Base-by-base conservation (phyloP, 2,329 filamentous ascomycete genomes). In the Anthostomella pinea region DNA sequence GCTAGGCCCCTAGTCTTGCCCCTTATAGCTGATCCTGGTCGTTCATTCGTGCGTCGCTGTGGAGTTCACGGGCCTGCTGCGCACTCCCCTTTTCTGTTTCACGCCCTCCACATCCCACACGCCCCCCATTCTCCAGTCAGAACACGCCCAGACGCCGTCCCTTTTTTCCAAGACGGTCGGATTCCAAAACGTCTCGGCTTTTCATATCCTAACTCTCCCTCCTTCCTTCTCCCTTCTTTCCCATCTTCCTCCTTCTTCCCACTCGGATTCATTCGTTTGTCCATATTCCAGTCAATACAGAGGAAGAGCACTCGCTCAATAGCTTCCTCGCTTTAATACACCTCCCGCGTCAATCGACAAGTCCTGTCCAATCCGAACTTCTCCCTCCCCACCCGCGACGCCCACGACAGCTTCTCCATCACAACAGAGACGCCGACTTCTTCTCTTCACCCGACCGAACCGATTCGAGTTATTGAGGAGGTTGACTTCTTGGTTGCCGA, bases 191-290 rank as follows among this genome's bases (percentile, higher is more conserved):
- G 57, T 59, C 53, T 59, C 55, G 57, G 57, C 51, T 57, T 59
- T 58, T 60, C 54, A 54, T 50, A 51, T 55, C 49, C 53, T 55
- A 52, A 57, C 51, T 36, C 40, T 39, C 38, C 39, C 36, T 45
- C 46, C 46, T 45, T 49, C 46, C 38, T 43, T 38, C 27, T 48
- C 42, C 38, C 39, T 48, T 38, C 33, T 49, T 41, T 43, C 33
- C 35, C 40, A 38, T 44, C 41, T 41, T 49, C 49, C 43, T 48
- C 46, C 42, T 49, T 53, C 53, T 56, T 55, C 52, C 51, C 45
- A 38, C 59, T 61, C 57, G 57, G 52, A 59, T 59, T 57, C 58
- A 60, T 60, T 61, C 58, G 58, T 61, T 61, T 61, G 56, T 59
- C 56, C 48, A 59, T 58, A 59, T 60, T 53, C 51, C 40, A 42